Evolutionary conservation across 1,284 basidiomycete genomes (phyloP), one percentile per base, ranked within the genome.

Genomic region (Puccinia horiana): DNA sequence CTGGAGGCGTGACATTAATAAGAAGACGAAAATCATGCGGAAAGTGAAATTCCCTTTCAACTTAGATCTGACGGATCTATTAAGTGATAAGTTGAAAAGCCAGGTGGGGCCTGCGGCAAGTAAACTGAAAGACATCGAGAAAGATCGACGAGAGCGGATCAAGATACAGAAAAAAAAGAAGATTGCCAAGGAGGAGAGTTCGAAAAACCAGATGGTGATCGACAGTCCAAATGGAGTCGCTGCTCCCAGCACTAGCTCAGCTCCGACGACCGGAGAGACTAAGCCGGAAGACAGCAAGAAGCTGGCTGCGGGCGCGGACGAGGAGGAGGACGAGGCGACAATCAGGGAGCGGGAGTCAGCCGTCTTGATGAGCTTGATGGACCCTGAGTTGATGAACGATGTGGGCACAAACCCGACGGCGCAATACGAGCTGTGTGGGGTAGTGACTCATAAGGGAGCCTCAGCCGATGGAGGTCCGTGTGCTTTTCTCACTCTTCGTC

Each of bases 391-490:
- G 81, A 91, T 90, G 85, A 88, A 86, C 1, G 94, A 96, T 86
- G 86, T 90, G 18, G 94, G 94, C 0, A 89, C 90, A 83, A 94
- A 92, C 86, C 87, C 90, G 40, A 92, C 90, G 20, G 94, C 92
- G 16, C 85, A 95, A 85, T 96, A 95, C 86, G 94, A 96, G 82
- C 90, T 96, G 52, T 91, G 93, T 81, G 93, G 93, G 0, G 93
- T 99, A 85, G 92, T 99, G 20, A 97, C 95, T 37, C 96, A 98
- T 90, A 99, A 99, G 87, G 97, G 97, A 23, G 92, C 95, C 0
- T 93, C 93, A 0, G 95, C 96, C 0, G 95, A 98, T 86, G 92
- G 93, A 0, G 96, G 86, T 69, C 83, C 84, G 61, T 80, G 73
- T 52, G 20, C 72, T 5, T 42, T 47, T 4, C 54, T 80, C 8